Conservation (phyloP, 202 grass and related monocot genomes). For the Thinopyrum obtusiflorum region DNA sequence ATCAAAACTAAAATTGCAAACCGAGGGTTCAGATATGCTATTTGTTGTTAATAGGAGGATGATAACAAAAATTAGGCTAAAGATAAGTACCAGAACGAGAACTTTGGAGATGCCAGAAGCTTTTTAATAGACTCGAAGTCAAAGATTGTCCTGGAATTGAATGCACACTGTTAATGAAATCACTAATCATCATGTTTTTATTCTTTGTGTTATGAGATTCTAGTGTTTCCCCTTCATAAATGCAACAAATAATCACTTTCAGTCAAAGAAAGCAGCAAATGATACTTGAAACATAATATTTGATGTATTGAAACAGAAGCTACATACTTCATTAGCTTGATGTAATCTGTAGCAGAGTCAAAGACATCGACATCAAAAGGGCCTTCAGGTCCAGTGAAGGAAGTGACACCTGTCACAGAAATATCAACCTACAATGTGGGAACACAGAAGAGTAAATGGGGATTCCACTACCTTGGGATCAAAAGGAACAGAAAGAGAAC, state of each 20-base stretch:
- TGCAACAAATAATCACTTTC: slow-evolving; percentile 1
- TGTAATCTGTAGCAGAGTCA: slow-evolving; percentile 86
- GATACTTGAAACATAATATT: slow-evolving; percentile 13
- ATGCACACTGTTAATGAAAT: slow-evolving; percentile 22
- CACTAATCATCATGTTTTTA: neutral
- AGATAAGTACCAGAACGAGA: slow-evolving; percentile 82
- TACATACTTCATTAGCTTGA: slow-evolving; percentile 96
- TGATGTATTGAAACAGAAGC: slow-evolving; percentile 22
- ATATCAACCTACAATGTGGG: slow-evolving; percentile 70
- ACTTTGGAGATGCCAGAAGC: slow-evolving; percentile 81
- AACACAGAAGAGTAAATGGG: slow-evolving; percentile 16
- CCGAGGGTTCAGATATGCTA: slow-evolving; percentile 26
- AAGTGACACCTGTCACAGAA: slow-evolving; percentile 68
- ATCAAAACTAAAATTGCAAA: slow-evolving; percentile 72
- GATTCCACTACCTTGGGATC: neutral
- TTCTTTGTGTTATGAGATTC: neutral
- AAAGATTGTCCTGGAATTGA: slow-evolving; percentile 75
- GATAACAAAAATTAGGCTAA: slow-evolving; percentile 1
- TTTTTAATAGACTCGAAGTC: slow-evolving; percentile 87
- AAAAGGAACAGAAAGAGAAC: slow-evolving; percentile 22
- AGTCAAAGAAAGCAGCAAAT: slow-evolving; percentile 14
- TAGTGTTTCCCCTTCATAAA: neutral
- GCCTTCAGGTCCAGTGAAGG: slow-evolving; percentile 78
- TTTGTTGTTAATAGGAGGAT: neutral
- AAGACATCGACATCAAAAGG: slow-evolving; percentile 95